A percentile compares a stretch with the other conserved stretches of the same genome.
Evolutionary conservation across 176 grass and related monocot genomes (phyloP).

Genomic region (Elaeis guineensis): DNA sequence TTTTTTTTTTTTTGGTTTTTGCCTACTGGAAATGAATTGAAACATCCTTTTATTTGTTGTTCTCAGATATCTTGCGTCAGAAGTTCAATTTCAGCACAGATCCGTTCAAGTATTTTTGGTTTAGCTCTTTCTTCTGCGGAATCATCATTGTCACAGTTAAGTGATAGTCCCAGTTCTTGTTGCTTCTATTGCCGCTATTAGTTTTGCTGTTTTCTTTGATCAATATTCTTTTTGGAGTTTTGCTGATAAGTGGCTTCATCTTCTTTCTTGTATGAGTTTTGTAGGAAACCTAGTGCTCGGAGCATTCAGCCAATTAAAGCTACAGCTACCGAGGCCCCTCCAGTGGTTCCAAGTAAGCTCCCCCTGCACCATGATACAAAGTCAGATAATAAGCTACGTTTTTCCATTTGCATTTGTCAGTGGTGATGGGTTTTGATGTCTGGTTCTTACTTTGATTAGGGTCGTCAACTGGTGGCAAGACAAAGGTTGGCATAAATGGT

Average conservation of each 20-base stretch:
- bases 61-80: constrained; percentile 18
- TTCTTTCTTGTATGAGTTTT: constrained; percentile 1
- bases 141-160: constrained; percentile 29
- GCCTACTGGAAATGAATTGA: too few relatives aligned
- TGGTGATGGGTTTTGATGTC: constrained; percentile 10
- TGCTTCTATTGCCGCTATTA: not conserved
- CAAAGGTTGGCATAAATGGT: constrained; percentile 90
- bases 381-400: not conserved
- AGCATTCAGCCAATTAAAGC: constrained; percentile 55
- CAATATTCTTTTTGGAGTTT: not conserved
- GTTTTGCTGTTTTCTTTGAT: not conserved
- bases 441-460: constrained; percentile 24
- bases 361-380: constrained; percentile 2
- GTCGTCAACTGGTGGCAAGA: constrained; percentile 60
- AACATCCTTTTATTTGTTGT: constrained; percentile 1
- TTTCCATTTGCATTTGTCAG: not conserved
- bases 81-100: constrained; percentile 11
- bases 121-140: constrained; percentile 10
- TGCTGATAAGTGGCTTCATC: not conserved
- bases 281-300: constrained; percentile 33
- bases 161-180: constrained; percentile 1
- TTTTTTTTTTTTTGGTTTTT: too few relatives aligned
- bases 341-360: constrained; percentile 37
- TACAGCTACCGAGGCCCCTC: constrained; percentile 47
- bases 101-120: constrained; percentile 21